Evolutionary conservation across 1,284 basidiomycete genomes (phyloP).

Genomic region (Trichosporon sp.): DNA sequence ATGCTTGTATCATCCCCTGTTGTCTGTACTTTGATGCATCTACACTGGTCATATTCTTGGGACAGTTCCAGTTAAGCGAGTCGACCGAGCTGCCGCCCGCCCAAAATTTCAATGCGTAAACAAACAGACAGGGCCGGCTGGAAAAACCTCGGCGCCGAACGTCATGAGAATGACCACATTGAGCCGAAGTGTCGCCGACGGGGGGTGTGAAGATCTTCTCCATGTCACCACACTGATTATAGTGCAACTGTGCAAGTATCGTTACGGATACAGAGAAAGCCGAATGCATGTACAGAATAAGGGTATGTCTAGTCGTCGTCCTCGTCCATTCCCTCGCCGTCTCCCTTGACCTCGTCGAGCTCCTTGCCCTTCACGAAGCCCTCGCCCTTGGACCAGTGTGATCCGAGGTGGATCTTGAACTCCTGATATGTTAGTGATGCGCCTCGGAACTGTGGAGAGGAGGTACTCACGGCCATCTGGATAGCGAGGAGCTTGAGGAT

Average conservation of each 20-base stretch:
- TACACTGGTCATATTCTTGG: not conserved
- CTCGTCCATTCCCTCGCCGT: slow-evolving; percentile 32
- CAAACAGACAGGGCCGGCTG: not conserved
- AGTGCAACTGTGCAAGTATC: no score
- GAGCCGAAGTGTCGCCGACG: not conserved
- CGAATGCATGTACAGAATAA: slow-evolving; percentile 21
- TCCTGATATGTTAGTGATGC: slow-evolving; percentile 25
- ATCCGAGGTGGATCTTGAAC: slow-evolving; percentile 66
- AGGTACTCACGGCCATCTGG: slow-evolving; percentile 61
- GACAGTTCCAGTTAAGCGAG: not conserved
- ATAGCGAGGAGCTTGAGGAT: slow-evolving; percentile 80
- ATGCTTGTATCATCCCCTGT: slow-evolving; percentile 1
- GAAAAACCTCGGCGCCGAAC: not conserved
- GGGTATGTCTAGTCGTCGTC: slow-evolving; percentile 28
- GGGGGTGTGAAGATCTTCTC: not conserved
- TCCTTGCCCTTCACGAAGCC: slow-evolving; percentile 60
- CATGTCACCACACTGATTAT: not conserved
- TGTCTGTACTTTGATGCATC: slow-evolving; percentile 3
- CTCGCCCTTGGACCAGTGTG: slow-evolving; percentile 67
- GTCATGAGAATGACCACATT: not conserved
- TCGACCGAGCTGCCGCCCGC: not conserved
- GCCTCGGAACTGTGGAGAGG: not conserved
- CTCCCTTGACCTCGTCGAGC: slow-evolving; percentile 38
- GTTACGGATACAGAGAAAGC: not conserved
- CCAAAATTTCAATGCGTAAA: not conserved